phyloP scores from a whole-genome alignment of 495 filamentous ascomycete genomes.

The Penicillium canariense region DNA sequence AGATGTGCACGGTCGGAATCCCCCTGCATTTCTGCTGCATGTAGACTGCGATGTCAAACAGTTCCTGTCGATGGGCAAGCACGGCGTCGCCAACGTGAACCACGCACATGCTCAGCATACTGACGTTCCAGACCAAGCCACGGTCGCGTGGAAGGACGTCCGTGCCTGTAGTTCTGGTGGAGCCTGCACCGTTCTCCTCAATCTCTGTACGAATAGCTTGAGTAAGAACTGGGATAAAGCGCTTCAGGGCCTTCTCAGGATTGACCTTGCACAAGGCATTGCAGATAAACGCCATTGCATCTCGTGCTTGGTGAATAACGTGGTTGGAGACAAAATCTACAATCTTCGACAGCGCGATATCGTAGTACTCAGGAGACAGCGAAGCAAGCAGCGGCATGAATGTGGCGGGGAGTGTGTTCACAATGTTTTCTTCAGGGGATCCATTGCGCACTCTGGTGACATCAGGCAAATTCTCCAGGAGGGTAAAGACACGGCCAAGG shows the following conservation, averaged over 20 bases:
- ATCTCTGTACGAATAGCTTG: conserved; percentile 94
- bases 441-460: conserved; percentile 79
- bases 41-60: conserved; percentile 88
- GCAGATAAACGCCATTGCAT: conserved; percentile 99
- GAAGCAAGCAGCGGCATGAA: conserved; percentile 88
- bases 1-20: conserved; percentile 90
- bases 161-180: conserved; percentile 86
- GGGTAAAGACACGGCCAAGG: conserved; percentile 89
- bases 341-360: conserved; percentile 87
- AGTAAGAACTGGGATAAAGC: conserved; percentile 84
- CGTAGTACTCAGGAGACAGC: conserved; percentile 90
- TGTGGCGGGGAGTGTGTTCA: conserved; percentile 91
- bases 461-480: conserved; percentile 94
- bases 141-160: conserved; percentile 92
- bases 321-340: conserved; percentile 90
- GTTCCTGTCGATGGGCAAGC: conserved; percentile 78
- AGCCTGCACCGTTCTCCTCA: conserved; percentile 94
- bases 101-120: conserved; percentile 96
- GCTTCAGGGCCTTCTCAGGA: conserved; percentile 85
- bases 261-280: conserved; percentile 93
- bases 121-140: conserved; percentile 93
- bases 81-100: conserved; percentile 92
- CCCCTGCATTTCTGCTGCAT: conserved; percentile 95
- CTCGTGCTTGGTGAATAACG: conserved; percentile 94
- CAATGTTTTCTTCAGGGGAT: conserved; percentile 93